Evolutionary conservation across 331 rosid species (phyloP), one percentile per base, ranked within the genome.

Genomic region (Acacia concinna): DNA sequence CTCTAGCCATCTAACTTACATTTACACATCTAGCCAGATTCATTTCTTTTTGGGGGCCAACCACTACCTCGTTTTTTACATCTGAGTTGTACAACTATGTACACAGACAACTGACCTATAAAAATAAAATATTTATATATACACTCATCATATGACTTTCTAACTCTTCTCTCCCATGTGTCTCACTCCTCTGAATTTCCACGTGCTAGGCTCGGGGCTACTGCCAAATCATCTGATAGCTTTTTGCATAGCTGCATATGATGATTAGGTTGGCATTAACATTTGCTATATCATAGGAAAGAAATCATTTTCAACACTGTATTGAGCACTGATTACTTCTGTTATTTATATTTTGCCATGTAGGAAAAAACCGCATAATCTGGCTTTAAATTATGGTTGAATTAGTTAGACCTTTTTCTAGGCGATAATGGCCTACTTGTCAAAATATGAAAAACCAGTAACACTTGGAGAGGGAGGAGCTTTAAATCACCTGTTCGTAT

Each of bases 181-280:
- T 12, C 78, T 57, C 56, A 11, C 51, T 84, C 11, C 11, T 81
- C 78, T 32, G 86, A 74, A 37, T 72, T 71, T 78, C 65, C 68
- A 72, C 81, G 63, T 14, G 84, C 81, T 64, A 78, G 86, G 66
- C 43, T 82, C 11, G 87, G 68, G 30, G 78, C 84, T 63, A 81
- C 84, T 41, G 94, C 92, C 82, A 94, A 86, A 23, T 94, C 97
- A 73, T 81, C 91, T 76, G 98, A 89, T 80, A 94, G 85, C 71
- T 82, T 90, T 46, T 89, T 81, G 85, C 98, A 91, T 74, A 91
- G 68, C 98, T 93, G 90, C 90, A 88, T 47, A 54, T n/a, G 65
- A 25, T 38, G 68, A 65, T 15, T 9, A 32, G 15, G 7, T 59
- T 17, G 25, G 49, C 52, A 37, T 85, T 1, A 71, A 64, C 60